Evolutionary conservation across 164 flowering plant species (phyloP), one percentile per base, ranked within the genome.

Genomic region (Stephania japonica): DNA sequence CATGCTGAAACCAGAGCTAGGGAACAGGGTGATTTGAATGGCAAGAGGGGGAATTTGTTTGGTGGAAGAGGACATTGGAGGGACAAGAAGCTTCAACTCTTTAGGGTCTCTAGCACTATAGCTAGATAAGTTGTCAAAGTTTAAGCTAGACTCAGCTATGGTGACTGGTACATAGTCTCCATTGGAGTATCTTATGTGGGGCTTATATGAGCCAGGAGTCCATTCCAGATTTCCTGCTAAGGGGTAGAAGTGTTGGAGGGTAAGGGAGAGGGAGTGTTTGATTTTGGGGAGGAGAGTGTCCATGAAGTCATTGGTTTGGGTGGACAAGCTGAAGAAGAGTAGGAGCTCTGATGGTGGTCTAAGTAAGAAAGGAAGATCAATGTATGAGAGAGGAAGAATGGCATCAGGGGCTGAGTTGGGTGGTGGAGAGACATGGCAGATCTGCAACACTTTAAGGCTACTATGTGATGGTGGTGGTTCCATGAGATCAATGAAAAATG

Each of bases 311-410:
- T 7, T 16, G 64, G 56, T 13, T 23, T 78, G 2, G 77, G 21
- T 50, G 26, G 62, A 19, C 7, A 59, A 65, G 8, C 68, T 72
- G 73, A 75, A 87, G 75, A 86, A 84, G 76, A 80, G 76, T 43
- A 86, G 76, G 21, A 59, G 64, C 23, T 59, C 24, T 41, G 77
- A 72, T 12, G 80, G 80, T 42, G 70, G 50, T 44, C 68, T 50
- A 6, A 25, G 14, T 0, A 79, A 49, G 75, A 70, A 79, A 10
- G 67, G 38, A 5, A 79, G 25, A 74, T 83, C 86, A 70, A 70
- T 75, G 71, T 75, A 78, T 12, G 75, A 68, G 65, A 81, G 78
- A 16, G 79, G 81, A 2, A 81, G 77, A 26, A 75, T 66, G 7
- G 66, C n/a, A 21, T 72, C 43, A 24, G 76, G 7, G 26, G 69